Evolutionary conservation across 352 stramenopile genomes (phyloP), one percentile per base, ranked within the genome.

Genomic region (Pythium insidiosum): DNA sequence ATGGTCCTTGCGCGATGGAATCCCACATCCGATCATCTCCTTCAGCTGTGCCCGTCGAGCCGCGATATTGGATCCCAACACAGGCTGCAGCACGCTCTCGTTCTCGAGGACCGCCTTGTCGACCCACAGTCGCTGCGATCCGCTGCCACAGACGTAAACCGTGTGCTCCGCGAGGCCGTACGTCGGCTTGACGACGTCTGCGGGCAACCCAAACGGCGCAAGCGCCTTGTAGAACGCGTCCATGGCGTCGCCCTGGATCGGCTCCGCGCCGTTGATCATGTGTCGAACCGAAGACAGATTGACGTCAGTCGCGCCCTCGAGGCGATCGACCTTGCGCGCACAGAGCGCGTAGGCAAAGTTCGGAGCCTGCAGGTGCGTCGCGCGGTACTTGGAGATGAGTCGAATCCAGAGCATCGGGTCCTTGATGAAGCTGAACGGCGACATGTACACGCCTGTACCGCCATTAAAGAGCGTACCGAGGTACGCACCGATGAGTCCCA

Each of bases 111-210:
- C 71, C 15, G 71, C 59, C 52, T 97, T 97, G 38, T 96, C 75
- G 9, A 98, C 88, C 29, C 50, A 81, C 15, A 98, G 44, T 11
- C 74, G 72, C 57, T 96, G 76, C 30, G 84, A 68, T 1, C 95
- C 96, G 31, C 88, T 84, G 15, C 94, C 95, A 43, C 89, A 98
- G 41, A 98, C 96, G 63, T 97, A 98, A 25, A 99, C 97, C 1
- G 95, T 99, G 63, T 98, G 91, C 68, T 99, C 97, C 9, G 97
- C 97, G n/a, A 99, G 69, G n/a, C 97, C 97, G 63, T 99, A 99
- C 13, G 93, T 98, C 3, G 95, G 95, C 50, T 92, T 96, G 46
- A 99, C 89, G 5, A 98, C 92, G 25, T 73, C 75, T 1, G 65
- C 36, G 1, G 46, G 37, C 2, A 99, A 65, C 11, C 92, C 89